Conservation (phyloP, 108 stramenopile genomes). For the Cyclostephanos invisitatus region DNA sequence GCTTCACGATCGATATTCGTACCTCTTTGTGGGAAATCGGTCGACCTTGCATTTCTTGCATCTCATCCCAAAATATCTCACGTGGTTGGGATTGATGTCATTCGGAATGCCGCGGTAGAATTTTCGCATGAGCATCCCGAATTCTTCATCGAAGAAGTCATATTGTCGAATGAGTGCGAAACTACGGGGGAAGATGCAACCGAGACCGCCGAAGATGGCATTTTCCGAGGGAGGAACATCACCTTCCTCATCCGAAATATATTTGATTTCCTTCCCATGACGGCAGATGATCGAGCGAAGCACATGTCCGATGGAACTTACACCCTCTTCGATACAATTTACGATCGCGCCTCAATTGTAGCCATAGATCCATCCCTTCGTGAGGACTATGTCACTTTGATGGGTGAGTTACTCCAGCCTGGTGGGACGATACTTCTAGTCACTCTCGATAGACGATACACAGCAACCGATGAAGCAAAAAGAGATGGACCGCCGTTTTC, state of each 20-base stretch:
- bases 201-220: not conserved
- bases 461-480: conserved; percentile 43
- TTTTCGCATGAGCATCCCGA: conserved; percentile 72
- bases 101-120: conserved; percentile 68
- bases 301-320: conserved; percentile 8
- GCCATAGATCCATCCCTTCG: conserved; percentile 73
- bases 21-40: conserved; percentile 88
- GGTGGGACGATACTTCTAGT: conserved; percentile 69
- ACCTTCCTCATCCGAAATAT: conserved; percentile 67
- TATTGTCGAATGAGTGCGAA: not conserved
- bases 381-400: conserved; percentile 54
- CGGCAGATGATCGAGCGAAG: conserved; percentile 20
- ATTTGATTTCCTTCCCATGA: conserved; percentile 54
- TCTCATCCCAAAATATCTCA: conserved; percentile 32
- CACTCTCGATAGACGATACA: conserved; percentile 55
- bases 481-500: conserved; percentile 74
- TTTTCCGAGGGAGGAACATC: conserved; percentile 61
- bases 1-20: conserved; percentile 59
- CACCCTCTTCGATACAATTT: conserved; percentile 68
- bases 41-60: conserved; percentile 78
- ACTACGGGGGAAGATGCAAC: too few relatives aligned
- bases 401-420: conserved; percentile 56
- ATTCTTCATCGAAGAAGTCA: conserved; percentile 39
- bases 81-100: conserved; percentile 81
- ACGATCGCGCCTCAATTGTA: conserved; percentile 80